Conservation (phyloP, 2,329 filamentous ascomycete species). For the Pleoardoris graminearum region DNA sequence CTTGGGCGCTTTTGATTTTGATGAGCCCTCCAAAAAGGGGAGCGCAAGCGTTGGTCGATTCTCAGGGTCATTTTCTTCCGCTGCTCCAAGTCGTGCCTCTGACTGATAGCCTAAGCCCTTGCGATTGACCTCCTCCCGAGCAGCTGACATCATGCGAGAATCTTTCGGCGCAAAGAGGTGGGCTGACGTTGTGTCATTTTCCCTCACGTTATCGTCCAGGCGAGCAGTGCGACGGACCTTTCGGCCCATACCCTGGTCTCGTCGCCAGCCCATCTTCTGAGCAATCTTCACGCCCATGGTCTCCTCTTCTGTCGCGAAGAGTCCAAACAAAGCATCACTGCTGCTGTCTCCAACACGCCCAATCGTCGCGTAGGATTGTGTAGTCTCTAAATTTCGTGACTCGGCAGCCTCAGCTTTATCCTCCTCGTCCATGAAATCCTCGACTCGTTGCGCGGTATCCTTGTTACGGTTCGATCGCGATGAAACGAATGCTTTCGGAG, state of each 20-base stretch:
- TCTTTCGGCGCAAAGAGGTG: conserved; percentile 88
- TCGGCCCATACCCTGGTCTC: conserved; percentile 89
- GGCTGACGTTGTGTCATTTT: conserved; percentile 48
- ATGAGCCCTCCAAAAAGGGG: conserved; percentile 29
- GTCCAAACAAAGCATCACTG: conserved; percentile 64
- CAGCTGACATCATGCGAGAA: conserved; percentile 67
- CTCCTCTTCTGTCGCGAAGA: conserved; percentile 74
- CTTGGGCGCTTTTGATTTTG: conserved; percentile 27
- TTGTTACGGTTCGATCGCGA: conserved; percentile 79
- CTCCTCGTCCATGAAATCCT: conserved; percentile 99
- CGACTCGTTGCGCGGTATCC: conserved; percentile 67
- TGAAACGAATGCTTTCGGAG: conserved; percentile 87
- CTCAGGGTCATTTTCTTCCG: conserved; percentile 30
- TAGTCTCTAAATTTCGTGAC: conserved; percentile 72
- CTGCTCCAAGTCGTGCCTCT: conserved; percentile 56
- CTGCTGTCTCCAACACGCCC: conserved; percentile 64
- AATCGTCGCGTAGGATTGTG: conserved; percentile 73
- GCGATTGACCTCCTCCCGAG: conserved; percentile 64
- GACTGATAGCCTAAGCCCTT: conserved; percentile 71
- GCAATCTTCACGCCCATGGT: conserved; percentile 86
- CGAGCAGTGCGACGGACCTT: conserved; percentile 76
- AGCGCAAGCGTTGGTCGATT: conserved; percentile 19
- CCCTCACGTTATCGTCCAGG: conserved; percentile 58
- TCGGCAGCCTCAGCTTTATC: conserved; percentile 87
- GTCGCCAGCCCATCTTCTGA: conserved; percentile 93